Conservation (phyloP, 805 yeast genomes). For the Pichia thaimueangensis region DNA sequence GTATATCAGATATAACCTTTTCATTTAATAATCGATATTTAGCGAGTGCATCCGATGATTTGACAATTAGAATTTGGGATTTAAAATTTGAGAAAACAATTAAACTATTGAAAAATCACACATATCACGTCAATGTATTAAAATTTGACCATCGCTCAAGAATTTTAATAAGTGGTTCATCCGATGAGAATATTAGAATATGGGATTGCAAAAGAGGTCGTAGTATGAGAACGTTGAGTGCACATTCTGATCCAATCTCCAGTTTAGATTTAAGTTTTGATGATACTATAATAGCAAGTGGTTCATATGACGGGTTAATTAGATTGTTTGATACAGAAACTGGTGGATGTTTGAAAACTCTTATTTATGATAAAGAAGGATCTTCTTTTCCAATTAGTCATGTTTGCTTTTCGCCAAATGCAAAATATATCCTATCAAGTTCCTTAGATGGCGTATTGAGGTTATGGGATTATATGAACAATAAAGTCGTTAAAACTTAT, state of each 20-base stretch:
- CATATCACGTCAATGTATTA: constrained; percentile 74
- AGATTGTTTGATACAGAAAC: constrained; percentile 81
- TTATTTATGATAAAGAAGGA: constrained; percentile 70
- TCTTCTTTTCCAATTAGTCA: constrained; percentile 73
- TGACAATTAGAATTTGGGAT: constrained; percentile 71
- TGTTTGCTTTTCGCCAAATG: constrained; percentile 73
- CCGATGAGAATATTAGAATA: constrained; percentile 84
- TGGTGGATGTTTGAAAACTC: constrained; percentile 87
- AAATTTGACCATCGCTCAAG: constrained; percentile 71
- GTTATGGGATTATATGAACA: constrained; percentile 82
- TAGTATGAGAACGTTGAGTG: constrained; percentile 73
- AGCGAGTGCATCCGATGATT: constrained; percentile 85
- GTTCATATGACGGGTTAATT: constrained; percentile 86
- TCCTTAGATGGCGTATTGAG: constrained; percentile 74
- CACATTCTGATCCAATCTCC: constrained; percentile 88
- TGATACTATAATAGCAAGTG: constrained; percentile 76
- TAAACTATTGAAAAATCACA: constrained; percentile 63
- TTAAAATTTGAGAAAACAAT: constrained; percentile 44
- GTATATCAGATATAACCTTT: constrained; percentile 73
- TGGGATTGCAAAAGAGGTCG: constrained; percentile 80
- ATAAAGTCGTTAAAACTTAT: constrained; percentile 68
- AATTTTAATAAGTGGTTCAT: constrained; percentile 70
- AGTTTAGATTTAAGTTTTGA: constrained; percentile 69
- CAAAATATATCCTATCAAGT: constrained; percentile 68
- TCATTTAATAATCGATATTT: constrained; percentile 65